Evolutionary conservation across 441 rosid species (phyloP).

Genomic region (Pelargonium citronellum): DNA sequence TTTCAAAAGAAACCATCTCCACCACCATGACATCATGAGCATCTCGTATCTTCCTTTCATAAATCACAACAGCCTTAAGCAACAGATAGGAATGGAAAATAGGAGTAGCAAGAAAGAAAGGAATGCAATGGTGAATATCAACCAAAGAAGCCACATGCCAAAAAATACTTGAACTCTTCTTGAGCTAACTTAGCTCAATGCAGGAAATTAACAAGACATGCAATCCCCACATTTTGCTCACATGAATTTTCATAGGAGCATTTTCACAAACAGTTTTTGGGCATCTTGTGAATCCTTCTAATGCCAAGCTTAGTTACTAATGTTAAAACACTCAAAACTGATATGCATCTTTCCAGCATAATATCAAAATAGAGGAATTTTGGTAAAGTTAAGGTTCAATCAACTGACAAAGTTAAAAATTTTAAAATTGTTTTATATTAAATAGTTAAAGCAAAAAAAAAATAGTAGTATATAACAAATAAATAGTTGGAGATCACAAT

Average conservation of each 20-base stretch:
- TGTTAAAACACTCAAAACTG: too few relatives aligned
- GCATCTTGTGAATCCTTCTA: not conserved
- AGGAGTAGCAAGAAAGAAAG: not conserved
- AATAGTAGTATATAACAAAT: too few relatives aligned
- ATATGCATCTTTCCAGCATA: too few relatives aligned
- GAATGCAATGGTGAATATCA: not conserved
- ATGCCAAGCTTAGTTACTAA: too few relatives aligned
- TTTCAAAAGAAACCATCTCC: not conserved
- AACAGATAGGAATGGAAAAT: not conserved
- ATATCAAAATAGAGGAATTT: too few relatives aligned
- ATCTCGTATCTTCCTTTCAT: not conserved
- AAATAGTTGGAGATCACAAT: too few relatives aligned
- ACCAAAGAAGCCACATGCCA: not conserved
- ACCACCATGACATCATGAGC: not conserved
- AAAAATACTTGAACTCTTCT: not conserved
- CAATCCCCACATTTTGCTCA: not conserved
- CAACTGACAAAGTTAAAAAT: too few relatives aligned
- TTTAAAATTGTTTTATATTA: too few relatives aligned
- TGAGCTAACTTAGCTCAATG: not conserved
- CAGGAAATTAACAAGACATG: too few relatives aligned
- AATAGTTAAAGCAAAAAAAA: too few relatives aligned
- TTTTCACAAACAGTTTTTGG: conserved; percentile 4
- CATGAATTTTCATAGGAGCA: not conserved
- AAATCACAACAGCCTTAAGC: not conserved
- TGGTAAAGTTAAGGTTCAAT: too few relatives aligned